These are phyloP conservation scores for Haplosporangium sp. DNA, from an alignment of 371 early-diverging fungal species.

Conservation along the genomic window DNA sequence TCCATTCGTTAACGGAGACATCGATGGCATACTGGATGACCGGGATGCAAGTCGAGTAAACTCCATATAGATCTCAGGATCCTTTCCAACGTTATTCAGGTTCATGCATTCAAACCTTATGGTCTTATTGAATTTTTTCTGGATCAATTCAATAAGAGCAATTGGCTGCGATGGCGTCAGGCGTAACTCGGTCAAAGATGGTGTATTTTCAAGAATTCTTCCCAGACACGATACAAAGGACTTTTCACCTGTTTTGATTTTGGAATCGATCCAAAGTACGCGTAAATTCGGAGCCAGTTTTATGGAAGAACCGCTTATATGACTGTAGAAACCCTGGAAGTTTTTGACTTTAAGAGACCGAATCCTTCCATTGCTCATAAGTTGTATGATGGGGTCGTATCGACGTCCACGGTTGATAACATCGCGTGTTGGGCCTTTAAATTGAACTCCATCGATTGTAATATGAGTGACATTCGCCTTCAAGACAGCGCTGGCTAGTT, in stretches of 20 bases:
- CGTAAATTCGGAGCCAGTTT: not conserved
- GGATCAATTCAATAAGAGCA: not conserved
- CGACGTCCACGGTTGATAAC: conserved; percentile 8
- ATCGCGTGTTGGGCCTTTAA: conserved; percentile 13
- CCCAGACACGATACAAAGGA: not conserved
- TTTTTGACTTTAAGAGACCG: not conserved
- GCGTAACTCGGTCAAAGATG: not conserved
- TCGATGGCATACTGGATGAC: not conserved
- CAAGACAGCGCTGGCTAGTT: not conserved
- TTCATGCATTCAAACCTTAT: not conserved
- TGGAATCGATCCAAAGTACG: not conserved
- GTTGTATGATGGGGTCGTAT: conserved; percentile 14
- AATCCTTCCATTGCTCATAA: conserved; percentile 5
- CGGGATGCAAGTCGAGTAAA: not conserved
- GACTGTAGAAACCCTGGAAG: conserved; percentile 1
- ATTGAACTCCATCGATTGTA: not conserved
- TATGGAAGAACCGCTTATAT: not conserved
- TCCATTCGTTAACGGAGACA: not conserved
- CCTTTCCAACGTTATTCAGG: not conserved
- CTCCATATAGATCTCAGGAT: not conserved
- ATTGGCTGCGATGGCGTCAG: not conserved
- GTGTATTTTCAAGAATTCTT: not conserved
- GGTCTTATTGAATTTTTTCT: not conserved
- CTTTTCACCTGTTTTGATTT: not conserved
- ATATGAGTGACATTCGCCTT: conserved; percentile 5